phyloP scores from a whole-genome alignment of 352 stramenopile species.

The Phytophthora cryptogea region DNA sequence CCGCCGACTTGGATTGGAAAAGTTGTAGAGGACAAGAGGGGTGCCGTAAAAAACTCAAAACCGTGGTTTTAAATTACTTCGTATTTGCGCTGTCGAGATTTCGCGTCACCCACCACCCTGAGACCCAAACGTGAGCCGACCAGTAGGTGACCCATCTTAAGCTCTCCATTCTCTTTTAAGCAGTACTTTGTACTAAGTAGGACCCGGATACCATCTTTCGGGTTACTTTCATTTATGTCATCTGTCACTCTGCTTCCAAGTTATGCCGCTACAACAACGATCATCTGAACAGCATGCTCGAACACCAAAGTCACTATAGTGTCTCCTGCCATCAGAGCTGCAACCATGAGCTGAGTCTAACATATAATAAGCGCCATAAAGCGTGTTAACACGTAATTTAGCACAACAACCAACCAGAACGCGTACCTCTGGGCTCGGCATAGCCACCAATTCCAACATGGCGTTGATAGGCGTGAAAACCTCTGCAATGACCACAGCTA shows the following conservation, averaged over 20 bases:
- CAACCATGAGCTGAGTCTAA: constrained; percentile 48
- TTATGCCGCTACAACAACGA: constrained; percentile 24
- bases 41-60: no score
- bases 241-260: background rate
- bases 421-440: constrained; percentile 70
- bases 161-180: no score
- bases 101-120: no score
- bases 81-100: no score
- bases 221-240: no score
- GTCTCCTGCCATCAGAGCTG: constrained; percentile 59
- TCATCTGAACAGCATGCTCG: constrained; percentile 46
- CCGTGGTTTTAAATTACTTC: no score
- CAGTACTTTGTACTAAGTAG: no score
- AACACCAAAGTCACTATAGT: constrained; percentile 56
- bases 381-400: constrained; percentile 7
- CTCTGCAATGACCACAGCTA: constrained; percentile 91
- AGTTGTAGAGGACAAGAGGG: no score
- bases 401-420: background rate
- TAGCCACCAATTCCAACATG: constrained; percentile 90
- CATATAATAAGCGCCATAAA: constrained; percentile 13
- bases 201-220: no score
- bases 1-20: no score
- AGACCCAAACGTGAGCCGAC: no score
- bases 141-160: no score
- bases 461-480: constrained; percentile 90